Conservation (phyloP, 2,329 filamentous ascomycete species). For the Teratosphaeria gauchensis region DNA sequence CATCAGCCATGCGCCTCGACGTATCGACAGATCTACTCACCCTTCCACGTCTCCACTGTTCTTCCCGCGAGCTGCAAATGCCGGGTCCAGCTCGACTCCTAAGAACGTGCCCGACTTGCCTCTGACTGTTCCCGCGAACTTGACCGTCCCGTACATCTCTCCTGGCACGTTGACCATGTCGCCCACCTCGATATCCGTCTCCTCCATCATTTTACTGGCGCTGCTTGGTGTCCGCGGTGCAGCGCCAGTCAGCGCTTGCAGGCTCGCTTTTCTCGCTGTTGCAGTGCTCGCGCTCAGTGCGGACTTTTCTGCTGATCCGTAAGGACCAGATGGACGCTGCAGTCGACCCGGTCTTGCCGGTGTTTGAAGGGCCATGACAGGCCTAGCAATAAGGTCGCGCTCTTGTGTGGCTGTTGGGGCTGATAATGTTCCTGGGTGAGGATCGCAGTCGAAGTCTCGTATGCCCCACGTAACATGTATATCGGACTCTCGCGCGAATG, state of each 20-base stretch:
- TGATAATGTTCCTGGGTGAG: not conserved
- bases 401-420: not conserved
- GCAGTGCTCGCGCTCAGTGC: slow-evolving; percentile 34
- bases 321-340: slow-evolving; percentile 28
- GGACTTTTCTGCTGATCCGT: slow-evolving; percentile 27
- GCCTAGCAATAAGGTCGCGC: not conserved
- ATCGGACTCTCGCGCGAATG: too few relatives aligned
- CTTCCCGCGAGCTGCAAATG: slow-evolving; percentile 78
- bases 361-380: slow-evolving; percentile 32
- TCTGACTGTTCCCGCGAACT: slow-evolving; percentile 75
- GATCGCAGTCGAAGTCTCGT: not conserved
- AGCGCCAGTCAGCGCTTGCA: slow-evolving; percentile 55
- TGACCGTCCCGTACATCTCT: slow-evolving; percentile 81
- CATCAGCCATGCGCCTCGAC: not conserved
- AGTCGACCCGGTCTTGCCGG: slow-evolving; percentile 26
- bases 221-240: slow-evolving; percentile 36
- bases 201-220: slow-evolving; percentile 34
- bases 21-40: slow-evolving; percentile 36
- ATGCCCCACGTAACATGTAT: too few relatives aligned
- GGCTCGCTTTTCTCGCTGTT: slow-evolving; percentile 59
- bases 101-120: slow-evolving; percentile 89
- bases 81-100: slow-evolving; percentile 75
- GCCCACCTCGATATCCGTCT: slow-evolving; percentile 56
- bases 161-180: slow-evolving; percentile 87
- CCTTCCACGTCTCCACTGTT: slow-evolving; percentile 95